These are phyloP conservation scores for Ogataea methylovora DNA, from an alignment of 805 yeast species.

Conservation along the genomic window DNA sequence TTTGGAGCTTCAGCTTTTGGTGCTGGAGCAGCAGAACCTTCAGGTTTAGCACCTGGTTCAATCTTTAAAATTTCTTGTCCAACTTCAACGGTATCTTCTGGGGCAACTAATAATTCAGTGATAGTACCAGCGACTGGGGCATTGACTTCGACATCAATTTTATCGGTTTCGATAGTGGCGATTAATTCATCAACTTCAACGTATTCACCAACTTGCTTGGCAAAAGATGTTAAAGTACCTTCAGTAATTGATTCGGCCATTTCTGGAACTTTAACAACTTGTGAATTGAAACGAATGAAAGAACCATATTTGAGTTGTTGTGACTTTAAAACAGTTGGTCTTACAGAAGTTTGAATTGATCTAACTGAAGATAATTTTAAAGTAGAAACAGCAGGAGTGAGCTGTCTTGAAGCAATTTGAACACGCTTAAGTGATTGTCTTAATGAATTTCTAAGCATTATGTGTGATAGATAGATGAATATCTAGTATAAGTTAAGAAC, in stretches of 20 bases:
- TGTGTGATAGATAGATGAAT: neutral
- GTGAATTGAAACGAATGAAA: conserved; percentile 25
- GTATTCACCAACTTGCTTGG: conserved; percentile 78
- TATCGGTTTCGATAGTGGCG: conserved; percentile 97
- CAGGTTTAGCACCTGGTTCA: conserved; percentile 72
- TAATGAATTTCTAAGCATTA: neutral
- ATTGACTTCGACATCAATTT: conserved; percentile 94
- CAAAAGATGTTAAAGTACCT: conserved; percentile 73
- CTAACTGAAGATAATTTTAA: conserved; percentile 4
- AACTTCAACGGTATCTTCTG: conserved; percentile 91
- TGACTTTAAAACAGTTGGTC: conserved; percentile 7
- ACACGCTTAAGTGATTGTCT: neutral
- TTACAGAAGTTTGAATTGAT: conserved; percentile 12
- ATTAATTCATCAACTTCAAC: conserved; percentile 82
- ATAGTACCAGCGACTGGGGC: conserved; percentile 90
- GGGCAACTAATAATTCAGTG: conserved; percentile 70
- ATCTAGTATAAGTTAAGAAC: neutral
- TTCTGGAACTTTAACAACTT: conserved; percentile 82
- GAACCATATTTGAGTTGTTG: conserved; percentile 4
- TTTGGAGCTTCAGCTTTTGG: conserved; percentile 17
- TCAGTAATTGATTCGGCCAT: conserved; percentile 99
- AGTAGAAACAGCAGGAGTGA: neutral
- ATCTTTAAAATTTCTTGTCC: conserved; percentile 89
- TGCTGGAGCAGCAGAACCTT: conserved; percentile 40
- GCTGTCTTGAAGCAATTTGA: neutral